Evolutionary conservation across 805 yeast genomes (phyloP), one percentile per base, ranked within the genome.

Genomic region (Cyberlindnera euphorbiiphila): DNA sequence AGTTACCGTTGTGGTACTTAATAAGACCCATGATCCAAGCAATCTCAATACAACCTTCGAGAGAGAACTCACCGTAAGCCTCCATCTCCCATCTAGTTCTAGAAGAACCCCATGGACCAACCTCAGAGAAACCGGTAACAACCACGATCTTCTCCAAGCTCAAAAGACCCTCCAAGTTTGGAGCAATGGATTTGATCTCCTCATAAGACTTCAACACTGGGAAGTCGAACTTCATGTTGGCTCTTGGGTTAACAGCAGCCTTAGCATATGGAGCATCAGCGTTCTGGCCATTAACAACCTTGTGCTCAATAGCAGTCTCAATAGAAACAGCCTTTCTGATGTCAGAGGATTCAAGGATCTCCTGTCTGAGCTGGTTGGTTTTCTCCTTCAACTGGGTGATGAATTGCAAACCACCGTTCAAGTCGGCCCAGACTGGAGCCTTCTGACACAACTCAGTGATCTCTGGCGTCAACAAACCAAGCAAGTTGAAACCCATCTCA

Each of bases 51-150:
- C 96, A 84, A 59, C 98, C 98, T 68, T 93, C 98, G 54, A 93
- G 71, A 9, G 97, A 89, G 68, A 93, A 93, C 60, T 85, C 87
- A 57, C 98, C 98, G 44, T 64, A 51, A 31, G 97, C 86, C 70
- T 93, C 98, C 95, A 93, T 93, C 68, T 93, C 98, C 98, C 98
- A 93, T 74, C 98, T 80, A 40, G 98, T 93, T 76, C 98, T 85
- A 25, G 98, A 69, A 63, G 89, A 88, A 77, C 98, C 98, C 96
- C 97, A 94, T 57, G 98, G 98, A 60, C 97, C 94, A 53, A 93
- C 98, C 69, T 93, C 99, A 47, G 96, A 72, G 71, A 91, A 93
- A 68, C 99, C 99, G 32, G 98, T 91, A 43, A 93, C 91, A 48
- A 93, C 99, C 50, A 91, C 76, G 42, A 88, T 93, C 51, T 78